Evolutionary conservation across 345 rosid species (phyloP), one percentile per base, ranked within the genome.

Genomic region (Citrus hindsii): DNA sequence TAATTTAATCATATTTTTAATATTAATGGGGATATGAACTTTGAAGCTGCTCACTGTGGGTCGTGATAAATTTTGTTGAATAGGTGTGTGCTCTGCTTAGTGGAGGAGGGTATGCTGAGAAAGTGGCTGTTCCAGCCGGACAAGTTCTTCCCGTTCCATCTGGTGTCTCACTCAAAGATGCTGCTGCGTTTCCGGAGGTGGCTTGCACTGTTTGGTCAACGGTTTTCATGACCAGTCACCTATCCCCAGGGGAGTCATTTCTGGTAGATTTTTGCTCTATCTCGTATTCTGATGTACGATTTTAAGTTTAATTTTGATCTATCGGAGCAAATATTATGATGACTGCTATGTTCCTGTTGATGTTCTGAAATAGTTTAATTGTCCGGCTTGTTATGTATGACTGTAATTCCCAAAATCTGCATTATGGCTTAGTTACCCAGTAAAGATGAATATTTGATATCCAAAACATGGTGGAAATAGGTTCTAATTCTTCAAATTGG

Each of bases 131-230:
- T 84, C 89, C 90, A 4, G 93, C 85, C 0, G 93, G 88, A 12
- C 93, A 91, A 38, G 85, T 89, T 48, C 89, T 91, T 80, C 90
- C 90, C 10, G 76, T 88, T 13, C 93, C 92, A 0, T 55, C 81
- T 3, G 88, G 92, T 19, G 75, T 91, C 72, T 86, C 93, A 0
- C 85, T 89, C 25, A 82, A 81, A 79, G 95, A 89, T 77, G 92
- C 92, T 55, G 85, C 90, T 21, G 80, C 87, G 79, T 84, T 89
- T 58, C 92, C 93, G 0, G 93, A 91, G 83, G 95, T 87, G 64
- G 89, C 90, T 21, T 89, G 95, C 72, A 89, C 92, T 73, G 95
- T 91, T 85, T 89, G 95, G 93, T 91, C 95, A 3, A 91, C 92
- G 67, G 83, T 86, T 76, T 88, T 89, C 74, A 89, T 91, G 93